Evolutionary conservation across 2,329 filamentous ascomycete species (phyloP).

Genomic region (Pseudogymnoascus sp.): DNA sequence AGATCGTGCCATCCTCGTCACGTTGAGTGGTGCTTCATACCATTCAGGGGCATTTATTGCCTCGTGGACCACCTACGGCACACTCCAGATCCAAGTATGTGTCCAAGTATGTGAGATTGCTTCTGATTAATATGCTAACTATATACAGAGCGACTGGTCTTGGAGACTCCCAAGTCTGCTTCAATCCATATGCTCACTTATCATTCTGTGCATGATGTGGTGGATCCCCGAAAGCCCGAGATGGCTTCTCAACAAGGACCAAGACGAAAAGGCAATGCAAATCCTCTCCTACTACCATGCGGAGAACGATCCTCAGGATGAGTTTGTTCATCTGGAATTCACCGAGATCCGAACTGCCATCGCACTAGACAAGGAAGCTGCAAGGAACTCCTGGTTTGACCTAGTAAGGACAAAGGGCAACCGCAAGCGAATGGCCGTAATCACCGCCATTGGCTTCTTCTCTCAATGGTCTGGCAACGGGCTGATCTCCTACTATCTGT

Average conservation of each 20-base stretch:
- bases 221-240: conserved; percentile 30
- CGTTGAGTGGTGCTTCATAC: conserved; percentile 17
- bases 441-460: conserved; percentile 43
- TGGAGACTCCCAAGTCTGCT: conserved; percentile 13
- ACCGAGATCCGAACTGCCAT: conserved; percentile 37
- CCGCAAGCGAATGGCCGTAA: conserved; percentile 43
- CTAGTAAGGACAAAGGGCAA: conserved; percentile 43
- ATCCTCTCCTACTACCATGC: conserved; percentile 31
- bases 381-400: conserved; percentile 36
- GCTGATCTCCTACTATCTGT: conserved; percentile 32
- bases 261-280: conserved; percentile 28
- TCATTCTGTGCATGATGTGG: conserved; percentile 22
- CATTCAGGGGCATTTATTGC: conserved; percentile 24
- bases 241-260: conserved; percentile 30
- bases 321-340: conserved; percentile 33
- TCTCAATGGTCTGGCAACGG: conserved; percentile 47
- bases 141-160: conserved; percentile 29
- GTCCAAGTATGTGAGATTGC: conserved; percentile 28
- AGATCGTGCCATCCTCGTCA: conserved; percentile 23
- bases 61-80: conserved; percentile 34
- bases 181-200: conserved; percentile 11
- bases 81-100: conserved; percentile 16
- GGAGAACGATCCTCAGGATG: conserved; percentile 27
- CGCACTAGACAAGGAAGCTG: conserved; percentile 34
- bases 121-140: conserved; percentile 34